Evolutionary conservation across 441 rosid genomes (phyloP).

Genomic region (Syzygium malaccense): DNA sequence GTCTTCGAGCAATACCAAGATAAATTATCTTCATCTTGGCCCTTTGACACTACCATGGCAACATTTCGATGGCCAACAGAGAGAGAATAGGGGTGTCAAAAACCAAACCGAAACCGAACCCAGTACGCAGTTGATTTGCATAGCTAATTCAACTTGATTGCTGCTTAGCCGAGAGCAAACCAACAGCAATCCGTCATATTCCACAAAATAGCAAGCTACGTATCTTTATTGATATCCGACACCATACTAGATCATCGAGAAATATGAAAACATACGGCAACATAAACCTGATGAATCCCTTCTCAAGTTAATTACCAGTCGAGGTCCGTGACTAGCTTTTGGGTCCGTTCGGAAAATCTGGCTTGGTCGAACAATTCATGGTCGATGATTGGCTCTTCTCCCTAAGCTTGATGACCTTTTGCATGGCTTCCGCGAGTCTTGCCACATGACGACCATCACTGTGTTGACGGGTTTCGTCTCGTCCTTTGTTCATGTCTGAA

Average conservation of each 20-base stretch:
- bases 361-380: background rate
- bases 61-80: background rate
- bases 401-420: background rate
- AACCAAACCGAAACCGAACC: background rate
- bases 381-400: background rate
- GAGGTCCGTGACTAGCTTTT: background rate
- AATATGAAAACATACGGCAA: background rate
- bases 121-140: background rate
- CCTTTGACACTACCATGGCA: no score
- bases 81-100: no score
- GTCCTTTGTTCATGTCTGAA: background rate
- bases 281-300: background rate
- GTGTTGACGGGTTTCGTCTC: background rate
- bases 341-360: background rate
- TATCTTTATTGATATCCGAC: background rate
- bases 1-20: no score
- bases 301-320: background rate
- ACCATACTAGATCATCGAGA: background rate
- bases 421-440: background rate
- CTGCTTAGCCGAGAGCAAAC: background rate
- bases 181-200: background rate
- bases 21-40: no score
- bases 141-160: background rate
- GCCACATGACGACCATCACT: background rate
- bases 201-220: background rate